Evolutionary conservation across 371 early-diverging fungal species (phyloP), one percentile per base, ranked within the genome.

Genomic region (Dichotomocladium elegans): DNA sequence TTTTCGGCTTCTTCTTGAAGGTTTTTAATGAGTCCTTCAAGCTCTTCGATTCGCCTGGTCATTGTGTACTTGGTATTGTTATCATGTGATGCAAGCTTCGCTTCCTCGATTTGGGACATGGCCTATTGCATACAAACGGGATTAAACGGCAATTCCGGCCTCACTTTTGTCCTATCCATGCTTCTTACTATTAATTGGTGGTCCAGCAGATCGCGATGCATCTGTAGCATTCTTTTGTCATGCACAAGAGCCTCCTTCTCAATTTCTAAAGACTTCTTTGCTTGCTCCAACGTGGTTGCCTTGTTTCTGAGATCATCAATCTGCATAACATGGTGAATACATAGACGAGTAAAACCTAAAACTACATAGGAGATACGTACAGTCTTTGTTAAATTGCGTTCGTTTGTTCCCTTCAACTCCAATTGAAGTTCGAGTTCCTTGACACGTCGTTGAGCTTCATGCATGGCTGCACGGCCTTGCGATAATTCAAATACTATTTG

Each of bases 91-190:
- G 51, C 26, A 43, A 14, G 26, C 33, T 19, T 22, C 12, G 27
- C 63, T 54, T 85, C 85, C 41, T 88, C 88, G 0, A 70, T 51
- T 46, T 87, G 87, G 51, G 86, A 88, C 8, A 83, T 77, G 55
- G 72, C 74, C 80, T 83, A 53, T 4, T n/a, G n/a, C n/a, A n/a
- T n/a, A n/a, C n/a, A 12, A 22, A 1, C 4, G 19, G 47, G 15
- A 15, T 47, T 42, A 10, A 46, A 29, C 3, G 10, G 8, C 41
- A 21, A 14, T 1, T 1, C 22, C 14, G 30, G 31, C 41, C 30
- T 12, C 30, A 8, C 21, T 21, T 14, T 7, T 42, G 9, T 19
- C 10, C 17, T 14, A 24, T 50, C 11, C 19, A 17, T 12, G 22
- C 19, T 31, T 51, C 63, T 52, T 55, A 77, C 81, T 12, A 24